These are phyloP conservation scores for Coemansia sp. DNA, from an alignment of 192 early-diverging fungal species.

Conservation along the genomic window DNA sequence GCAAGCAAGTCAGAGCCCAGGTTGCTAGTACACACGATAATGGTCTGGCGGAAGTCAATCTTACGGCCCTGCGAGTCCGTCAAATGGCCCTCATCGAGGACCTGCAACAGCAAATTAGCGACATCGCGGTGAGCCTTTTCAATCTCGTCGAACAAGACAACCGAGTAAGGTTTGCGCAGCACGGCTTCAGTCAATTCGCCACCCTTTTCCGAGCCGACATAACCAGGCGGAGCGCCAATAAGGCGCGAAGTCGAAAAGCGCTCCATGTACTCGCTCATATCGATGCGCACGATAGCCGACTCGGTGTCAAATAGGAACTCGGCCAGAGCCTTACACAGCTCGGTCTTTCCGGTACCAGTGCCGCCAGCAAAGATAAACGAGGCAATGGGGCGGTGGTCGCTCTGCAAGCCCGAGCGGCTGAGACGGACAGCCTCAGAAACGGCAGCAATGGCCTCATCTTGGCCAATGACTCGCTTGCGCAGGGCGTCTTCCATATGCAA, in stretches of 20 bases:
- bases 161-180: slow-evolving; percentile 73
- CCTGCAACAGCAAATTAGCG: slow-evolving; percentile 89
- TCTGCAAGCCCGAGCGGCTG: slow-evolving; percentile 76
- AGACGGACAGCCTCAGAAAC: slow-evolving; percentile 73
- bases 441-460: slow-evolving; percentile 65
- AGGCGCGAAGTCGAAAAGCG: slow-evolving; percentile 68
- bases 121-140: slow-evolving; percentile 88
- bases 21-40: slow-evolving; percentile 82
- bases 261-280: slow-evolving; percentile 82
- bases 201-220: slow-evolving; percentile 77
- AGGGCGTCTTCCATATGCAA: slow-evolving; percentile 68
- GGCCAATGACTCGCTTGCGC: slow-evolving; percentile 67
- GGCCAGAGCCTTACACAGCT: slow-evolving; percentile 73
- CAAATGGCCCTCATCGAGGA: slow-evolving; percentile 80
- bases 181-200: slow-evolving; percentile 79
- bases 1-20: slow-evolving; percentile 71
- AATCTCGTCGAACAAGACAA: slow-evolving; percentile 78
- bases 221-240: slow-evolving; percentile 78
- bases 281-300: slow-evolving; percentile 68
- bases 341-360: slow-evolving; percentile 83
- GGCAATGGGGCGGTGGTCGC: slow-evolving; percentile 69
- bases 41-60: slow-evolving; percentile 77
- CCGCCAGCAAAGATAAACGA: slow-evolving; percentile 82
- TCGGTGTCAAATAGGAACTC: slow-evolving; percentile 78
- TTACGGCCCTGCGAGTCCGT: slow-evolving; percentile 78